phyloP scores from a whole-genome alignment of 257 asterid species.

The Rhazya stricta region DNA sequence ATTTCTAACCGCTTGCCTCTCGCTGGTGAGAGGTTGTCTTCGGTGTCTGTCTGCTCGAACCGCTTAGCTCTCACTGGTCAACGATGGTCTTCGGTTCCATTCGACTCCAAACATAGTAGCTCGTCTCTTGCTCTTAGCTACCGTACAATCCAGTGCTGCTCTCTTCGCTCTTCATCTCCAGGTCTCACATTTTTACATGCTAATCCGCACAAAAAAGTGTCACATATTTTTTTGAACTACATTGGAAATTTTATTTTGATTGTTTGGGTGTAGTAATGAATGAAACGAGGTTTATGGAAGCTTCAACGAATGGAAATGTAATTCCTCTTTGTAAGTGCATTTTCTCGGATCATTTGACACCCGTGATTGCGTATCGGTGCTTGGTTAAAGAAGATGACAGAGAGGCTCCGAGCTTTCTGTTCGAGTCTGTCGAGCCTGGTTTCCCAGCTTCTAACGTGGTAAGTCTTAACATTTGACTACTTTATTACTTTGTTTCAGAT shows the following conservation, averaged over 20 bases:
- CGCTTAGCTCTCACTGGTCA: slow-evolving; percentile 8
- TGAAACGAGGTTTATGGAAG: slow-evolving; percentile 56
- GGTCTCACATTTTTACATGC: slow-evolving; percentile 26
- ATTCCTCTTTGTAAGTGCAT: slow-evolving; percentile 67
- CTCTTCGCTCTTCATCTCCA: slow-evolving; percentile 30
- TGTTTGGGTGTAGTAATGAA: slow-evolving; percentile 43
- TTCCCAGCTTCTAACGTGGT: slow-evolving; percentile 56
- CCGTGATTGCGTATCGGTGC: slow-evolving; percentile 91
- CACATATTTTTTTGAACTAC: not conserved
- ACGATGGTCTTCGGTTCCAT: slow-evolving; percentile 20
- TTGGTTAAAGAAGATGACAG: slow-evolving; percentile 85
- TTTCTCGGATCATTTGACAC: slow-evolving; percentile 90
- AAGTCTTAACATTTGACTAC: slow-evolving; percentile 18
- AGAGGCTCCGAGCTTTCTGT: slow-evolving; percentile 85
- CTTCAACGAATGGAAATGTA: slow-evolving; percentile 53
- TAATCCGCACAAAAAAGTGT: slow-evolving; percentile 1
- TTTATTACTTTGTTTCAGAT: not conserved
- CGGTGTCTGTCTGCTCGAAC: slow-evolving; percentile 5
- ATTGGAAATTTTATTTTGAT: not conserved
- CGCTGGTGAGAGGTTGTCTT: slow-evolving; percentile 5
- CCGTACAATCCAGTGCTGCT: slow-evolving; percentile 34
- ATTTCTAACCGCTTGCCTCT: slow-evolving; percentile 28
- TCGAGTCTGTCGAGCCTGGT: slow-evolving; percentile 87
- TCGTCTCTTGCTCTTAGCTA: slow-evolving; percentile 23
- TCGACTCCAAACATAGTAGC: slow-evolving; percentile 20